Evolutionary conservation across 176 grass and related monocot genomes (phyloP), one percentile per base, ranked within the genome.

Genomic region (Lolium multiflorum): DNA sequence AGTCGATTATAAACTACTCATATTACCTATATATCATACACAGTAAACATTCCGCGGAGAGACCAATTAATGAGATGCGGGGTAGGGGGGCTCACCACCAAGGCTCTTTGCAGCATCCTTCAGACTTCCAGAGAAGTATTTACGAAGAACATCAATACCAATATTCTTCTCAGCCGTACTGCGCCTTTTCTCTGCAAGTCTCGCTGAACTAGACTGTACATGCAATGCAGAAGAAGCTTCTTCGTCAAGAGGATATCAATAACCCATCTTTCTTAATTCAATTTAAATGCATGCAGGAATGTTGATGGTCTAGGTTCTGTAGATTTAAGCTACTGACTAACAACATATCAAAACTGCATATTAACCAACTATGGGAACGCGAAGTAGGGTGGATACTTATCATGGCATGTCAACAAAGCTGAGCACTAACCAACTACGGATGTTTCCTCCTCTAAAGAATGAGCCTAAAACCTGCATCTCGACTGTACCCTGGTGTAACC

Each of bases 71-170:
- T 51, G 65, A 51, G 39, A 17, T 0, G 8, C 1, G 9, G 8
- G 8, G 9, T 18, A 75, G 82, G 48, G 82, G 28, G 48, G 76
- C 90, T 89, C 57, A 99, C 97, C 97, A 84, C 94, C 94, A 78
- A 99, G 92, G 87, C 85, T 94, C 64, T 81, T 90, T 26, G 97
- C 97, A 84, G 97, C 94, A 80, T 99, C 92, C 91, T 94, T 96
- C 31, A 99, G 78, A 79, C 92, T 99, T 60, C 94, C 94, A 71
- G 97, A 93, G 52, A 96, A 99, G 85, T 99, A 94, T 58, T 90
- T 93, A 21, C 93, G 97, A 84, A 99, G 97, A 89, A 93, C 90
- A 90, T 85, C 93, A 77, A 99, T 71, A 77, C 90, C 96, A 91
- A 99, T 90, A 90, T 96, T 93, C 81, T 96, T 96, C 87, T 99